phyloP scores from a whole-genome alignment of 331 rosid species.

The Phaseolus coccineus region DNA sequence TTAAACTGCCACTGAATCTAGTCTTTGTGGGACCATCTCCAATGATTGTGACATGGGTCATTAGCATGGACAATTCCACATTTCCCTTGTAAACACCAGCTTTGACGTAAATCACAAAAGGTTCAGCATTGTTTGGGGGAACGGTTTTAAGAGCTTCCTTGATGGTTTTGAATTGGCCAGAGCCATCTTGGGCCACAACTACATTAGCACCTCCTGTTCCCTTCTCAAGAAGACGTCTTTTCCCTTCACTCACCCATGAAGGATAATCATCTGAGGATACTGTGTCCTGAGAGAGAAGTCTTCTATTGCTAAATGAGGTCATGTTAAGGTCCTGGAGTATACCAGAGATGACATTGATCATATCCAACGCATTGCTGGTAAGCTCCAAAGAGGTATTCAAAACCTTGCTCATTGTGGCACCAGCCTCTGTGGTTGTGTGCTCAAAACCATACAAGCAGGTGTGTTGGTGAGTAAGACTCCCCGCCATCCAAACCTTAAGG shows the following conservation, averaged over 20 bases:
- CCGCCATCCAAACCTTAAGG: constrained; percentile 73
- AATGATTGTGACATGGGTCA: constrained; percentile 59
- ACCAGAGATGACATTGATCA: constrained; percentile 48
- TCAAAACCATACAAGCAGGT: constrained; percentile 75
- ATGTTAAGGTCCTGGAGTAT: neutral
- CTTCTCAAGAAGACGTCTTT: constrained; percentile 36
- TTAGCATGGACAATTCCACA: constrained; percentile 39
- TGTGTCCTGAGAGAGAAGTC: constrained; percentile 34
- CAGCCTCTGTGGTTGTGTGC: constrained; percentile 54
- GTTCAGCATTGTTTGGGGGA: constrained; percentile 48
- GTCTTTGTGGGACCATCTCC: constrained; percentile 87
- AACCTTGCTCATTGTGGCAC: constrained; percentile 49
- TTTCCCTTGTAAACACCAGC: constrained; percentile 66
- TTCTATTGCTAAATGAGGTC: neutral
- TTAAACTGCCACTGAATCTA: constrained; percentile 53
- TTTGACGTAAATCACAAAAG: constrained; percentile 73
- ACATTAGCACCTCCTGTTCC: constrained; percentile 48
- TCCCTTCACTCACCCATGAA: constrained; percentile 52
- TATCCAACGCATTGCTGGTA: constrained; percentile 70
- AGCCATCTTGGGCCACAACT: constrained; percentile 71
- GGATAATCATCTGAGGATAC: constrained; percentile 28
- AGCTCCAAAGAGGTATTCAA: constrained; percentile 58
- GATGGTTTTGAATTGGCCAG: constrained; percentile 65
- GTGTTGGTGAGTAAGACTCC: constrained; percentile 59
- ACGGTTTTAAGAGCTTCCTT: constrained; percentile 61